Conservation (phyloP, 208 protist species). For the Zelonia costaricensis region DNA sequence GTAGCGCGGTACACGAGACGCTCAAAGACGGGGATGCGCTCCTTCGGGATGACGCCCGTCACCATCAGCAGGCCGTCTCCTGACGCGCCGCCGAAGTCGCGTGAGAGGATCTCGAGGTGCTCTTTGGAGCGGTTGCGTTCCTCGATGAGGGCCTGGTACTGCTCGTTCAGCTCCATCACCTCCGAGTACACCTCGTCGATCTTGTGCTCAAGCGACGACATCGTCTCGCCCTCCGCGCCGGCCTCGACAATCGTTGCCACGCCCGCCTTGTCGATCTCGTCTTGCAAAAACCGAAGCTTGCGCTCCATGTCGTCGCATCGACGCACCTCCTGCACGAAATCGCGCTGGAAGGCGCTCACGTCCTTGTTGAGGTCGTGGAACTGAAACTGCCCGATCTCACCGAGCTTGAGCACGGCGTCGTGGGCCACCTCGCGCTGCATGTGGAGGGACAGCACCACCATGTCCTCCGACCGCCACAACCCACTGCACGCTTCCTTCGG, state of each 20-base stretch:
- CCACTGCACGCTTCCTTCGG: constrained; percentile 82
- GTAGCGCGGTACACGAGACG: constrained; percentile 95
- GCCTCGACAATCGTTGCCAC: constrained; percentile 53
- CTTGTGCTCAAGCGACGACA: constrained; percentile 88
- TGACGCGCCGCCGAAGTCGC: constrained; percentile 60
- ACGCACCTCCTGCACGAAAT: constrained; percentile 97
- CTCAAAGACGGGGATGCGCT: constrained; percentile 90
- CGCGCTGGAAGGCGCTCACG: constrained; percentile 96
- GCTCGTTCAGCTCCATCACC: constrained; percentile 90
- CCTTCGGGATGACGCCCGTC: constrained; percentile 94
- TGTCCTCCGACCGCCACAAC: constrained; percentile 97
- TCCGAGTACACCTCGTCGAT: constrained; percentile 93
- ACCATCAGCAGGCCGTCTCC: constrained; percentile 86
- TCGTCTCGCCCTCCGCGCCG: constrained; percentile 58
- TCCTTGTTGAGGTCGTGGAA: constrained; percentile 96
- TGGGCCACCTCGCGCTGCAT: constrained; percentile 98
- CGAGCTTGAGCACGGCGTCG: constrained; percentile 95
- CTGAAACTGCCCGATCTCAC: constrained; percentile 95
- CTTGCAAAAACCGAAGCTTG: constrained; percentile 94
- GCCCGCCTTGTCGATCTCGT: constrained; percentile 85
- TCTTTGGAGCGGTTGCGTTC: constrained; percentile 80
- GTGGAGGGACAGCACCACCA: constrained; percentile 96
- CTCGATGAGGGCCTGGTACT: constrained; percentile 83
- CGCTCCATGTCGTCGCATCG: constrained; percentile 97
- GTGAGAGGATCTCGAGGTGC: constrained; percentile 79